These are phyloP conservation scores for Trametes sp. DNA, from an alignment of 1,284 basidiomycete genomes.

Conservation along the genomic window DNA sequence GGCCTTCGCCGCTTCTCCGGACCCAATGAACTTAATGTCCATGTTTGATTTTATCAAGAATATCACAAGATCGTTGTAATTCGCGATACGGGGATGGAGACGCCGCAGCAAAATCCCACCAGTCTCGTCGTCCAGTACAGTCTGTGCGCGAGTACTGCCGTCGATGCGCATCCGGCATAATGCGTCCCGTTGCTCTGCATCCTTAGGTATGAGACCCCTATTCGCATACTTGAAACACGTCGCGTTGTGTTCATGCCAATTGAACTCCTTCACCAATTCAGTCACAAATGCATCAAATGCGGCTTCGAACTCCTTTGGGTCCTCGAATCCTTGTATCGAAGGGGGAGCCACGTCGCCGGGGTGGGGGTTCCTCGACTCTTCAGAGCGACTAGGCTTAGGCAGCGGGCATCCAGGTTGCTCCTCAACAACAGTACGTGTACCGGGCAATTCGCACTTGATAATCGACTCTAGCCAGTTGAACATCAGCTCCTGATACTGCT, in stretches of 20 bases:
- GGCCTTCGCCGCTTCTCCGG: constrained; percentile 41
- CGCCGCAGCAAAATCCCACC: constrained; percentile 28
- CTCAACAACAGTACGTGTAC: background rate
- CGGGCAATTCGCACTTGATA: constrained; percentile 18
- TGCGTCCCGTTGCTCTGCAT: background rate
- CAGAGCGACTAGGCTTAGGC: background rate
- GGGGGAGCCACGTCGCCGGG: background rate
- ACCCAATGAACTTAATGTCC: constrained; percentile 41
- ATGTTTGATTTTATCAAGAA: constrained; percentile 38
- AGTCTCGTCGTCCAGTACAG: constrained; percentile 16
- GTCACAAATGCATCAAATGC: background rate
- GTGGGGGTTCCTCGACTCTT: background rate
- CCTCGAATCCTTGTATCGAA: background rate
- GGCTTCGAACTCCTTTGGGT: background rate
- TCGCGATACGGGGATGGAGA: constrained; percentile 34
- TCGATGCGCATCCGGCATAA: constrained; percentile 5
- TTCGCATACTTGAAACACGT: constrained; percentile 31
- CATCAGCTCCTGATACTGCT: background rate
- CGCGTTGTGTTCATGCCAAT: constrained; percentile 27
- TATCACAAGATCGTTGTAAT: constrained; percentile 34
- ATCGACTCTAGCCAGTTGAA: constrained; percentile 12
- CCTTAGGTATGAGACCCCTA: background rate
- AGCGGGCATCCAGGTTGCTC: background rate
- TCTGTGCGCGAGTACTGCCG: constrained; percentile 1
- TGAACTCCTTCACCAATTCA: constrained; percentile 15